Percentiles rank a stretch among this genome's conserved stretches.
Conservation (phyloP, 352 stramenopile genomes). For the Globisporangium barbulae region DNA sequence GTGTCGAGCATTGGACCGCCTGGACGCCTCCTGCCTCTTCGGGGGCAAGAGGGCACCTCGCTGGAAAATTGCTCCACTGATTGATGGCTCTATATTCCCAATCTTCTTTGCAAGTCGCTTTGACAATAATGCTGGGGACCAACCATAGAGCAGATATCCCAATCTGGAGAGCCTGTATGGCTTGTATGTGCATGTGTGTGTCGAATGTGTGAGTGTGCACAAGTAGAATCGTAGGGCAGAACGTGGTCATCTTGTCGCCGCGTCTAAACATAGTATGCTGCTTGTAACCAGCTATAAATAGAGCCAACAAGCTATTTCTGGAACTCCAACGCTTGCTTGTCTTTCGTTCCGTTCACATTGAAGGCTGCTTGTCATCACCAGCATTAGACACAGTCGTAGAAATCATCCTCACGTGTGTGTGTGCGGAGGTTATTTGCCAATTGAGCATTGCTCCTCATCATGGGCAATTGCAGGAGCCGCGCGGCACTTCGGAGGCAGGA, state of each 20-base stretch:
- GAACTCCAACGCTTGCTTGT: neutral
- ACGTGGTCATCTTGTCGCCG: no score
- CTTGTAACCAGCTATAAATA: neutral
- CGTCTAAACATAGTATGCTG: neutral
- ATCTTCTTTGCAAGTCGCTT: constrained; percentile 87
- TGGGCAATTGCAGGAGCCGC: constrained; percentile 19
- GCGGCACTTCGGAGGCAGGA: constrained; percentile 26
- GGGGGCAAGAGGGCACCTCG: constrained; percentile 16
- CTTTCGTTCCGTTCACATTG: no score
- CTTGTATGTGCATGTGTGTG: neutral
- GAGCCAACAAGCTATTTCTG: neutral
- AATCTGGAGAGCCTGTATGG: constrained; percentile 13
- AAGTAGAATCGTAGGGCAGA: neutral
- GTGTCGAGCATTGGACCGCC: constrained; percentile 84
- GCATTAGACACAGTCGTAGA: neutral
- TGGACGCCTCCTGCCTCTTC: constrained; percentile 18
- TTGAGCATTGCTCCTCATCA: neutral
- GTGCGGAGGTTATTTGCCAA: neutral
- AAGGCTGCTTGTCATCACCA: neutral
- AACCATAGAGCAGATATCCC: constrained; percentile 88
- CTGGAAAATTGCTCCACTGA: constrained; percentile 83
- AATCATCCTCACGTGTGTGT: neutral
- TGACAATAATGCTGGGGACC: constrained; percentile 87
- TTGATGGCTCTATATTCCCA: constrained; percentile 92
- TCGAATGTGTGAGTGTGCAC: neutral